phyloP scores from a whole-genome alignment of 352 stramenopile genomes.

The Pythium brassicae region DNA sequence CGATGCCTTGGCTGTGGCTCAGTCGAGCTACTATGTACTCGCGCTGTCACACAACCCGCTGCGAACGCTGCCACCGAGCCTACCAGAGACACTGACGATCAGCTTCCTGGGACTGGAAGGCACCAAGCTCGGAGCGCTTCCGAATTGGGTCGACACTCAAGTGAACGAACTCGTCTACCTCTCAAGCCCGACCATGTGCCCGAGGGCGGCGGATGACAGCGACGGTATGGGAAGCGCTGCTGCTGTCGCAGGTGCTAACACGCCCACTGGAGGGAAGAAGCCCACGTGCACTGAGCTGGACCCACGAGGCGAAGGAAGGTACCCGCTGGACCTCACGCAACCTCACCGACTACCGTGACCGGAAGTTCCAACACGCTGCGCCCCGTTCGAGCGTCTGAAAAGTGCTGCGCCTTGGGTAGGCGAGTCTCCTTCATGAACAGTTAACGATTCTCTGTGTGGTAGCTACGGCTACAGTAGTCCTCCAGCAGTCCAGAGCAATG shows the following conservation, averaged over 20 bases:
- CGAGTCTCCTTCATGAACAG: too few species aligned
- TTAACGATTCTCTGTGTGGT: too few species aligned
- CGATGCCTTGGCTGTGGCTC: conserved; percentile 1
- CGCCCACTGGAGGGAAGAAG: not conserved
- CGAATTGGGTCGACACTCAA: conserved; percentile 9
- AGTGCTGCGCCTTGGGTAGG: too few species aligned
- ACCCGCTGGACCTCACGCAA: not conserved
- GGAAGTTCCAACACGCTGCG: too few species aligned
- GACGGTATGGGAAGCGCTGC: not conserved
- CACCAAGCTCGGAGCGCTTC: conserved; percentile 11
- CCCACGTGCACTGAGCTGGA: conserved; percentile 8
- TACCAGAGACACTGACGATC: conserved; percentile 7
- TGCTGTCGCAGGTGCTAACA: too few species aligned
- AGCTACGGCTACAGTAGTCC: too few species aligned
- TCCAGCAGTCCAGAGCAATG: not conserved
- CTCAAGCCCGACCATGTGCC: conserved; percentile 1
- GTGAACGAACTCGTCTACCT: conserved; percentile 8
- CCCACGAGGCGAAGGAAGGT: conserved; percentile 6
- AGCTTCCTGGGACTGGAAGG: conserved; percentile 17
- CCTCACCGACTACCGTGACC: not conserved
- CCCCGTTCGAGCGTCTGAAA: too few species aligned
- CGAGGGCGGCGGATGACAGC: not conserved
- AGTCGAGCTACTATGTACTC: conserved; percentile 17
- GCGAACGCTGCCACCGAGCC: conserved; percentile 4
- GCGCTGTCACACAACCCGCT: conserved; percentile 24